phyloP scores from a whole-genome alignment of 768 basidiomycete species.

The Tulasnella sp. region DNA sequence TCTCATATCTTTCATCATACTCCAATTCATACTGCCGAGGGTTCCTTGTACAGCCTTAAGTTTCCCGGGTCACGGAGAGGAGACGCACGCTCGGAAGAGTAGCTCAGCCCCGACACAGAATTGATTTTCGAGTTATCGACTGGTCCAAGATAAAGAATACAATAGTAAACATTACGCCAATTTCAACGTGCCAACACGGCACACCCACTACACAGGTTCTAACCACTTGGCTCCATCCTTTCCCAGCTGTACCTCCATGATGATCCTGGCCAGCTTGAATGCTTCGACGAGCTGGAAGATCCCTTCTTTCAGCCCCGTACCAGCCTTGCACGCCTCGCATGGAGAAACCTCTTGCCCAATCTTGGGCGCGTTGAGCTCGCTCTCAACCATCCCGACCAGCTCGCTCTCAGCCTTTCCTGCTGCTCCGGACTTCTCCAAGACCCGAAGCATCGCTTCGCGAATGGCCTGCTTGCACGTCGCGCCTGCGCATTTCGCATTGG shows the following conservation, averaged over 20 bases:
- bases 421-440: not conserved
- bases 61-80: no score
- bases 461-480: not conserved
- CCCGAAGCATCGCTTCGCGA: not conserved
- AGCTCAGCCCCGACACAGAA: no score
- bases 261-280: not conserved
- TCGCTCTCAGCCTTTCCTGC: not conserved
- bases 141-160: not conserved
- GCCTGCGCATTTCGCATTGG: not conserved
- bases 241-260: not conserved
- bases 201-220: not conserved
- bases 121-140: no score
- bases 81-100: no score
- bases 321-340: not conserved
- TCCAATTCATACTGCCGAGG: no score
- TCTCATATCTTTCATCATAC: not conserved
- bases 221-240: not conserved
- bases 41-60: no score
- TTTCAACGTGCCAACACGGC: not conserved
- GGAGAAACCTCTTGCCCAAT: not conserved
- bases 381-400: not conserved
- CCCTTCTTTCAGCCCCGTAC: not conserved
- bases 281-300: not conserved
- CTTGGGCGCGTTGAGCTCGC: not conserved
- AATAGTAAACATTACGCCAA: not conserved